Percentiles rank a stretch among this genome's conserved stretches.
These are phyloP conservation scores for Xenoacremonium recifei DNA, from an alignment of 2,329 filamentous ascomycete species.

Conservation along the genomic window DNA sequence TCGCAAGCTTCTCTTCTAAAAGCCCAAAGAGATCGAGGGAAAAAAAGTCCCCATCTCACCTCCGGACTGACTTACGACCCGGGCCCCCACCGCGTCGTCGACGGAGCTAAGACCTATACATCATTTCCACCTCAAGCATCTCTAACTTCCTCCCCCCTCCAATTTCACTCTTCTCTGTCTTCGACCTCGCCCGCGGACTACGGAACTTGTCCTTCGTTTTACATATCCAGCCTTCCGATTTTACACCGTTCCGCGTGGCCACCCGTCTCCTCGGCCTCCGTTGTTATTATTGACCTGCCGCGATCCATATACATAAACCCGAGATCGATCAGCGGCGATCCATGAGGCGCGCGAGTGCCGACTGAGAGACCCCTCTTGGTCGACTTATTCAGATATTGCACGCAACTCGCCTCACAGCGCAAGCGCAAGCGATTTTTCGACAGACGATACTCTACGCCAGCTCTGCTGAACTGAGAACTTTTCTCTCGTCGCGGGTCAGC, in stretches of 20 bases:
- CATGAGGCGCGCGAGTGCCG: constrained; percentile 3
- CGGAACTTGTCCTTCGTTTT: too few relatives aligned
- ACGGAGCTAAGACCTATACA: not conserved
- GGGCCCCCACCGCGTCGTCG: not conserved
- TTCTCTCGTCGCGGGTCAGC: too few relatives aligned
- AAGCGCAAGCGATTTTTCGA: too few relatives aligned
- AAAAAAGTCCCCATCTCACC: too few relatives aligned
- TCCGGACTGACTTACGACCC: not conserved
- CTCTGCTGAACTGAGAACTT: too few relatives aligned
- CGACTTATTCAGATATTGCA: too few relatives aligned
- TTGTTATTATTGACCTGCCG: too few relatives aligned
- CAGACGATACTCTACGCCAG: too few relatives aligned
- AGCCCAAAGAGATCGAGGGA: too few relatives aligned
- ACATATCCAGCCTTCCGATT: too few relatives aligned
- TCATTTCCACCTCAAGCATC: not conserved
- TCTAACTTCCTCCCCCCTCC: not conserved
- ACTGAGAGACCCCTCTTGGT: constrained; percentile 8
- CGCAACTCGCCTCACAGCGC: too few relatives aligned
- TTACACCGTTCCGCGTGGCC: not conserved
- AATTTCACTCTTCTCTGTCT: not conserved
- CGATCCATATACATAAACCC: too few relatives aligned
- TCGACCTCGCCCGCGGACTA: constrained; percentile 1
- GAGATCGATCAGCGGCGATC: constrained; percentile 2
- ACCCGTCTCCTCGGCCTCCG: not conserved
- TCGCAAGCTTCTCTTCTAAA: not conserved